Base-by-base conservation (phyloP, 306 rosid genomes). In the Quercus berberidifolia region DNA sequence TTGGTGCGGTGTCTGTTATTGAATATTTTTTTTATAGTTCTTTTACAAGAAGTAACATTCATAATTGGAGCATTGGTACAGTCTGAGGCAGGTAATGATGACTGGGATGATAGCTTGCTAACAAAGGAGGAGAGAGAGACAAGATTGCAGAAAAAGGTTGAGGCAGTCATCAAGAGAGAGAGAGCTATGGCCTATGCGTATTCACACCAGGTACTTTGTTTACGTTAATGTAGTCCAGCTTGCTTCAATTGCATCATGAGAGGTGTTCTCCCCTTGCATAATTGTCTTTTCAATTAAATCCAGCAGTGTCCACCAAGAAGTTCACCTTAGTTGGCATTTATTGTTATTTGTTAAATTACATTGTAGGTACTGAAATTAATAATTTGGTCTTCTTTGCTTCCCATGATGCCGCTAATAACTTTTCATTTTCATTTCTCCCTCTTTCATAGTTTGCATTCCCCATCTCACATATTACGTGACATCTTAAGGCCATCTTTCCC, bases 101-200 rank as follows among this genome's bases (percentile, higher is more conserved):
- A 92, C 4, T 96, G 99, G 99, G 98, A 96, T 78, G 97, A 89
- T 83, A 96, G 98, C 84, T 77, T 90, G 83, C 81, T 96, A 78
- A 93, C 94, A 55, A 96, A 92, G 86, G 99, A 96, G 84, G 94
- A 96, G 89, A 81, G 85, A 60, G 99, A 96, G 74, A 90, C 84
- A 51, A 90, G 97, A 80, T 41, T 90, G 92, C 99, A 96, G 82
- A 93, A 84, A 82, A 96, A 90, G 85, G 94, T 92, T 2, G 96
- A 93, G 76, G 99, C 99, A 26, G 82, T 93, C 63, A 79, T 96
- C 86, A 96, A 93, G 83, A 91, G 99, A 84, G 99, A 96, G 43
- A 90, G 96, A 81, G 89, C 94, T 62, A 96, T 91, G 99, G 98
- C 99, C 74, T 96, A 91, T 77, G 94, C 99, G 58, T 91, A 91